Evolutionary conservation across 192 early-diverging fungal species (phyloP), one percentile per base, ranked within the genome.

Genomic region (Coemansia sp.): DNA sequence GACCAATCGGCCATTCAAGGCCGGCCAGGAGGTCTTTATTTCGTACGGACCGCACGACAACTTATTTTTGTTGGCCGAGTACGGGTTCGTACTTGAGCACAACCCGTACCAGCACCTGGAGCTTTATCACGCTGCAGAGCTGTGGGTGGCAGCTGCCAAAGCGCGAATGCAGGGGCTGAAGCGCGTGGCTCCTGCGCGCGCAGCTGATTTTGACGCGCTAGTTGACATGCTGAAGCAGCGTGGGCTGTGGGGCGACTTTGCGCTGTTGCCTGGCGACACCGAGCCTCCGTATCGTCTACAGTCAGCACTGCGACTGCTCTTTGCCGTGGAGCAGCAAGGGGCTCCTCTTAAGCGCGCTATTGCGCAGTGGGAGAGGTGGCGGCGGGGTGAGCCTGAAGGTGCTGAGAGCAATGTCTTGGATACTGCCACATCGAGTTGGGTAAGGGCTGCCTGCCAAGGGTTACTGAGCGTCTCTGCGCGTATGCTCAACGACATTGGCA

Each of bases 21-120:
- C 81, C 29, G 89, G 91, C 29, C 69, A 89, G 65, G 86, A 92
- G 69, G 82, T 72, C 17, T 79, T 83, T 44, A 83, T 83, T 39
- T 73, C 70, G 29, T 83, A 83, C 31, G 76, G 77, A 2, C 82
- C 77, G 9, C 76, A 83, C 65, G 76, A 78, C 61, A 83, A 78
- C 74, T 32, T 59, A 10, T 79, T 76, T 39, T 70, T 83, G 72
- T 70, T 83, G 15, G 70, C 70, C 19, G 82, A 83, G 53, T 83
- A 83, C 61, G 82, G 82, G 10, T 83, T 83, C 36, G 77, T 71
- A 20, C 44, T 71, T 11, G 65, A 42, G 0, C 29, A 39, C 29
- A 83, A 83, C 39, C 82, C 82, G 17, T 67, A 60, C 71, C 71
- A 68, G 67, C n/a, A 61, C 9, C 46, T 83, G 6, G 68, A 75